These are phyloP conservation scores for Hippophae rhamnoides DNA, from an alignment of 306 rosid genomes.

Conservation along the genomic window DNA sequence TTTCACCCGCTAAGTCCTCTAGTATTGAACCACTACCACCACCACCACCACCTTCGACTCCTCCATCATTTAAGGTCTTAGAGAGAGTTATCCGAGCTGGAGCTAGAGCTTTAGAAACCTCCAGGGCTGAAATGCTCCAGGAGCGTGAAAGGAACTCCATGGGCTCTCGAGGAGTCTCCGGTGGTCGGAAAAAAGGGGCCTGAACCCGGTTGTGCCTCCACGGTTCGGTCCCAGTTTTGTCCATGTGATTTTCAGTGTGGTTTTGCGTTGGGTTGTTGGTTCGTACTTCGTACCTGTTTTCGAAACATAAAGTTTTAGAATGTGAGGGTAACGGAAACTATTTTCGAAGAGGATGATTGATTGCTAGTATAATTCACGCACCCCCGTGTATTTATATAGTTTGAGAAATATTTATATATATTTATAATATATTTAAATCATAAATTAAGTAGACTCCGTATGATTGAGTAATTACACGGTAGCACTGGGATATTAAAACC, in stretches of 20 bases:
- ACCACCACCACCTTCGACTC: not conserved
- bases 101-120: slow-evolving; percentile 71
- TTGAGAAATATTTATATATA: too few relatives aligned
- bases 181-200: slow-evolving; percentile 33
- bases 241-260: slow-evolving; percentile 23
- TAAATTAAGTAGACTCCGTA: too few relatives aligned
- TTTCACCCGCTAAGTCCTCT: slow-evolving; percentile 52
- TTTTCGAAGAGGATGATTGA: too few relatives aligned
- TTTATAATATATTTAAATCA: too few relatives aligned
- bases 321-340: too few relatives aligned
- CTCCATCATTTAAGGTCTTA: slow-evolving; percentile 14
- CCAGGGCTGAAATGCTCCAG: slow-evolving; percentile 75
- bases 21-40: slow-evolving; percentile 27
- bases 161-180: slow-evolving; percentile 72
- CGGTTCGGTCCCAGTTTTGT: slow-evolving; percentile 23
- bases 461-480: too few relatives aligned
- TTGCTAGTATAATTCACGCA: too few relatives aligned
- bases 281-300: too few relatives aligned
- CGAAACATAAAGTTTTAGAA: too few relatives aligned
- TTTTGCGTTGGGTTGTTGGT: too few relatives aligned
- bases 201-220: slow-evolving; percentile 49
- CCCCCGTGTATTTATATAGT: too few relatives aligned
- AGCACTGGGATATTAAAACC: too few relatives aligned
- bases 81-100: slow-evolving; percentile 37
- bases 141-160: slow-evolving; percentile 92